phyloP scores from a whole-genome alignment of 2,329 filamentous ascomycete genomes.

The Beauveria sp. region DNA sequence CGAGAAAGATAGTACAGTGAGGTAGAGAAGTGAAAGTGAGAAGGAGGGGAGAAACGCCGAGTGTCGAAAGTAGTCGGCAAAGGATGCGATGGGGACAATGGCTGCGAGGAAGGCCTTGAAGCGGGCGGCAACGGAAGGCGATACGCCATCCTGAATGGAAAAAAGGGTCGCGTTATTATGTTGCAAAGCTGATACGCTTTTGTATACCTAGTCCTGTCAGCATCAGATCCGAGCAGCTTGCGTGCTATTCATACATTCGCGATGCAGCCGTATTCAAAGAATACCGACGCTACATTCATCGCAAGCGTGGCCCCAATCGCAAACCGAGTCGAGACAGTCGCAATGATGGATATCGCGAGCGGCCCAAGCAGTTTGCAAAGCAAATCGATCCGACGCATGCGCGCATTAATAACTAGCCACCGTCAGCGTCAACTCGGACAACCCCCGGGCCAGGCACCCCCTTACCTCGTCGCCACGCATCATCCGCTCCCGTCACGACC shows the following conservation, averaged over 20 bases:
- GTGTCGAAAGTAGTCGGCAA: slow-evolving; percentile 42
- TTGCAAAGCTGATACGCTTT: slow-evolving; percentile 16
- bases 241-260: background rate
- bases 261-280: background rate
- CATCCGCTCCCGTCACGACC: background rate
- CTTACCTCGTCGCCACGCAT: slow-evolving; percentile 1
- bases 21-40: slow-evolving; percentile 50
- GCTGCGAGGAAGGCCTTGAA: background rate
- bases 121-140: background rate
- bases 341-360: slow-evolving; percentile 45
- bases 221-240: background rate
- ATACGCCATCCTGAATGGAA: background rate
- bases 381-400: slow-evolving; percentile 56
- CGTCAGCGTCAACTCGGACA: slow-evolving; percentile 18
- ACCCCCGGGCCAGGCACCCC: slow-evolving; percentile 15
- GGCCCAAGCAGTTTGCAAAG: slow-evolving; percentile 52
- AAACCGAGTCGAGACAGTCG: slow-evolving; percentile 36
- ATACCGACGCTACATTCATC: slow-evolving; percentile 32
- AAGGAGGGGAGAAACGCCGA: slow-evolving; percentile 54
- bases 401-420: slow-evolving; percentile 40
- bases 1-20: slow-evolving; percentile 52
- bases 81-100: slow-evolving; percentile 14
- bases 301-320: slow-evolving; percentile 42
- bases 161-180: background rate
- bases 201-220: slow-evolving; percentile 17